phyloP scores from a whole-genome alignment of 768 basidiomycete species.

The Gloeostereum incarnatum region DNA sequence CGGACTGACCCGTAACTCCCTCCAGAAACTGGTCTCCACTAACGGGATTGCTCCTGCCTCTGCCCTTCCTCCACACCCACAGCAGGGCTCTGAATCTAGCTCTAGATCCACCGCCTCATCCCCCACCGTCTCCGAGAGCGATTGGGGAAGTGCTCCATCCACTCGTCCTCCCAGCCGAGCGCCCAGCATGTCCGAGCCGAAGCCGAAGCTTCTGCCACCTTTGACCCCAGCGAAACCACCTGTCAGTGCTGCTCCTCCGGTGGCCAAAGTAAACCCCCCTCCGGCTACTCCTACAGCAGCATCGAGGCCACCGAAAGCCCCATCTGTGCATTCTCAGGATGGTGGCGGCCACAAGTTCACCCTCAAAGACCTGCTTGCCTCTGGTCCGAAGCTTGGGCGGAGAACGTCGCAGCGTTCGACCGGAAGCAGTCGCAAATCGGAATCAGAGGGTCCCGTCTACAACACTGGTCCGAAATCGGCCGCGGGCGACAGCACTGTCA shows the following conservation, averaged over 20 bases:
- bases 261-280: conserved; percentile 13
- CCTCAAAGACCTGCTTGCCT: conserved; percentile 70
- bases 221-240: conserved; percentile 14
- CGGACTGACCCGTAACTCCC: conserved; percentile 33
- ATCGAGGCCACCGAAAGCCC: conserved; percentile 24
- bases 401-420: conserved; percentile 66
- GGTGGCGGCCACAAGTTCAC: conserved; percentile 65
- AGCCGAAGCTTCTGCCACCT: conserved; percentile 7
- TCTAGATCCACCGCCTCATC: conserved; percentile 31
- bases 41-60: conserved; percentile 11
- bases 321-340: conserved; percentile 45
- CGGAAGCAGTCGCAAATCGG: conserved; percentile 54
- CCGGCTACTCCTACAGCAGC: not conserved
- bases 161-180: conserved; percentile 52
- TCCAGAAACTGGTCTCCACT: conserved; percentile 26
- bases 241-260: conserved; percentile 29
- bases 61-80: conserved; percentile 24
- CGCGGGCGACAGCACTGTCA: conserved; percentile 33
- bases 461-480: conserved; percentile 19
- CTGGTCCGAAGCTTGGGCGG: conserved; percentile 67
- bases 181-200: conserved; percentile 20
- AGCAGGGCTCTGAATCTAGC: conserved; percentile 18
- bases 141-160: conserved; percentile 52
- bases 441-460: conserved; percentile 7
- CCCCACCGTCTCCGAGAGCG: conserved; percentile 49